Evolutionary conservation across 192 early-diverging fungal genomes (phyloP).

Genomic region (Coemansia sp.): DNA sequence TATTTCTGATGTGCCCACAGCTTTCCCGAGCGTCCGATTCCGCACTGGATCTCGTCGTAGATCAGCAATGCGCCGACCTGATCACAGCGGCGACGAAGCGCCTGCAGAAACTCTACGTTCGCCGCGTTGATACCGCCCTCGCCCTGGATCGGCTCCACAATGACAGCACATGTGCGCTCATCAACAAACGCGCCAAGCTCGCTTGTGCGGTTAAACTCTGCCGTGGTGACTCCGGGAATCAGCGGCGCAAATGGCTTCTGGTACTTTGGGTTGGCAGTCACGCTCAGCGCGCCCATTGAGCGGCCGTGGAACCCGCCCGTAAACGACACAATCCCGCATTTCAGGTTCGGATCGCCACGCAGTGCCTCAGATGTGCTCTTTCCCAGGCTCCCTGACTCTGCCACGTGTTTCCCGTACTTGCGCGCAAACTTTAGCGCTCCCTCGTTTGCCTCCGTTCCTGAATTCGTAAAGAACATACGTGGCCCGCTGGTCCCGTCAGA

Average conservation of each 20-base stretch:
- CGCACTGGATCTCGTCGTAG: constrained; percentile 97
- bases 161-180: constrained; percentile 85
- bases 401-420: constrained; percentile 71
- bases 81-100: constrained; percentile 77
- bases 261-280: constrained; percentile 90
- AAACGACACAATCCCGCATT: constrained; percentile 82
- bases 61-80: constrained; percentile 88
- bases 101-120: constrained; percentile 71
- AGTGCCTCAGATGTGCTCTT: constrained; percentile 48
- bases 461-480: constrained; percentile 94
- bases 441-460: constrained; percentile 98
- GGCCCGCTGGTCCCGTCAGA: constrained; percentile 31
- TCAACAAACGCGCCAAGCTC: constrained; percentile 64
- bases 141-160: constrained; percentile 96
- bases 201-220: constrained; percentile 72
- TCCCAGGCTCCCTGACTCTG: constrained; percentile 32
- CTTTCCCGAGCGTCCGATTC: constrained; percentile 85
- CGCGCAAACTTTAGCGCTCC: constrained; percentile 95
- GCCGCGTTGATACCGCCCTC: constrained; percentile 89
- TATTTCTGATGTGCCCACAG: constrained; percentile 83
- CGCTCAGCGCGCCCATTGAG: constrained; percentile 92
- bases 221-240: constrained; percentile 77
- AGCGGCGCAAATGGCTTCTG: constrained; percentile 92
- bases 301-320: constrained; percentile 95
- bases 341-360: constrained; percentile 57